These are phyloP conservation scores for Hymenochaete sp. DNA, from an alignment of 1,284 basidiomycete genomes.

Conservation along the genomic window DNA sequence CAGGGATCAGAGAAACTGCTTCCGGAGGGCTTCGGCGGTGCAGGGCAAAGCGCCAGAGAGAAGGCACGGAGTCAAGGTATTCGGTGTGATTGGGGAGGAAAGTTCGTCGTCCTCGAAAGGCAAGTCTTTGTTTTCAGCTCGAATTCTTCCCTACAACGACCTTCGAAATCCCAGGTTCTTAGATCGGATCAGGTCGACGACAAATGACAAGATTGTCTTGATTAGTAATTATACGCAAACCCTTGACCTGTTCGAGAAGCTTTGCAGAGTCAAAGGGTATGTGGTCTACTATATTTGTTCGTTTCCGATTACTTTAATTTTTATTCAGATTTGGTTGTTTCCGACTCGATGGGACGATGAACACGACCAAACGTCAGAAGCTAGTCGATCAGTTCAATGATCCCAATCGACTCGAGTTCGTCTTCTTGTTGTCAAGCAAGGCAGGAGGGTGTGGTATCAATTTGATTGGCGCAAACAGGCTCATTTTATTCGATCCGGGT, in stretches of 20 bases:
- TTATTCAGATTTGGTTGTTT: constrained; percentile 56
- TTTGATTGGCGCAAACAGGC: constrained; percentile 91
- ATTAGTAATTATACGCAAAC: constrained; percentile 99
- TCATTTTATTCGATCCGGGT: constrained; percentile 96
- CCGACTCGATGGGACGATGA: constrained; percentile 91
- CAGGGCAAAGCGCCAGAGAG: constrained; percentile 27
- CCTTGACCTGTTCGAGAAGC: constrained; percentile 86
- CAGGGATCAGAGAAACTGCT: constrained; percentile 78
- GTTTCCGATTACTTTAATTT: background rate
- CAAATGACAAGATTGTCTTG: constrained; percentile 95
- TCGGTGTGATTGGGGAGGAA: constrained; percentile 79
- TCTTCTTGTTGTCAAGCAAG: constrained; percentile 94
- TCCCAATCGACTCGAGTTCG: constrained; percentile 89
- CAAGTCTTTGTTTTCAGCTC: constrained; percentile 27
- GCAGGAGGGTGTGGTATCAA: constrained; percentile 99
- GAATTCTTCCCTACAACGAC: constrained; percentile 1
- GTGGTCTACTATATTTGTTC: constrained; percentile 18
- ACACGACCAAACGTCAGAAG: constrained; percentile 91
- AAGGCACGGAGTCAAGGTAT: constrained; percentile 46
- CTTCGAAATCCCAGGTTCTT: constrained; percentile 61
- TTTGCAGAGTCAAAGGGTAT: constrained; percentile 78
- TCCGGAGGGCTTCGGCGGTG: constrained; percentile 65
- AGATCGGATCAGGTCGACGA: constrained; percentile 71
- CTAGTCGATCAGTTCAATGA: constrained; percentile 97
- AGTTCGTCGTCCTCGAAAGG: constrained; percentile 93